phyloP scores from a whole-genome alignment of 306 rosid species.

The Trifolium pratense region DNA sequence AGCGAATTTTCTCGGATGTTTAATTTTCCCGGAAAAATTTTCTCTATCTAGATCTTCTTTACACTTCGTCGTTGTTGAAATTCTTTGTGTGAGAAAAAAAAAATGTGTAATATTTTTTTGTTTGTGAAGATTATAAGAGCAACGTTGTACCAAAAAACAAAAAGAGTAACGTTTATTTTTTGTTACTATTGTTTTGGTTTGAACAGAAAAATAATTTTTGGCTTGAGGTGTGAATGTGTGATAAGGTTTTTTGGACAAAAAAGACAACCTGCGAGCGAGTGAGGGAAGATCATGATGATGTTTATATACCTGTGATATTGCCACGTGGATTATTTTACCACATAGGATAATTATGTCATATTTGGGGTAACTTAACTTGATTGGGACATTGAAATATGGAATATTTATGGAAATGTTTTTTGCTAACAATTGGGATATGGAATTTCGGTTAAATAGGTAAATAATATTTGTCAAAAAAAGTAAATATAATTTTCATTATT shows the following conservation, averaged over 20 bases:
- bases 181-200: conserved; percentile 2
- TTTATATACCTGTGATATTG: conserved; percentile 35
- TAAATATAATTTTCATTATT: too few relatives aligned
- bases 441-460: too few relatives aligned
- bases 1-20: conserved; percentile 13
- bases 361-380: background rate
- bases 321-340: conserved; percentile 62
- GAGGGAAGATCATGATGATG: conserved; percentile 9
- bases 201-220: conserved; percentile 46
- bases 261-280: conserved; percentile 41
- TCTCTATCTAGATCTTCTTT: conserved; percentile 40
- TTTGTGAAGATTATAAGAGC: conserved; percentile 12
- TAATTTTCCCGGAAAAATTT: conserved; percentile 38
- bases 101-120: background rate
- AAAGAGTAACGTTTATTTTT: background rate
- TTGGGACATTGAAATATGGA: too few relatives aligned
- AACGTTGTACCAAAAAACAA: conserved; percentile 22
- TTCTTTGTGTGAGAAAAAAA: background rate
- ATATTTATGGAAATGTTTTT: too few relatives aligned
- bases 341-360: conserved; percentile 50
- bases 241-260: conserved; percentile 29
- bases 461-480: too few relatives aligned
- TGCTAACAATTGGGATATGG: too few relatives aligned
- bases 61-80: background rate
- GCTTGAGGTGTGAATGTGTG: conserved; percentile 30